These are phyloP conservation scores for Oryza meyeriana DNA, from an alignment of 176 grass and related monocot species.

Conservation along the genomic window DNA sequence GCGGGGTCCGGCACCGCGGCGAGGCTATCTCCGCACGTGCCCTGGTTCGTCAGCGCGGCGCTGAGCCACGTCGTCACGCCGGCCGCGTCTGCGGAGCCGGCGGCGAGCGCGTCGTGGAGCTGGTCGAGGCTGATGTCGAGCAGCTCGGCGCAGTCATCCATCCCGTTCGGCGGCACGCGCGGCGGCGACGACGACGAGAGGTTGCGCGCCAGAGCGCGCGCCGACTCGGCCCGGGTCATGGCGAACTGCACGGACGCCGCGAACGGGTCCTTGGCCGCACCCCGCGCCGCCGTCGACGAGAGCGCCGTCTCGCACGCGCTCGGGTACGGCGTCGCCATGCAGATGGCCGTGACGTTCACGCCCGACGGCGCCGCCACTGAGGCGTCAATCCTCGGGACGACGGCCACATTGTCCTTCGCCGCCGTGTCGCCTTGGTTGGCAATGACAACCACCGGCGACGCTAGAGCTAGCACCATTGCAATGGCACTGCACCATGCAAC, in stretches of 20 bases:
- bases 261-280: slow-evolving; percentile 34
- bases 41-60: slow-evolving; percentile 89
- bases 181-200: slow-evolving; percentile 18
- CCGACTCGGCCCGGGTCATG: slow-evolving; percentile 43
- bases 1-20: slow-evolving; percentile 10
- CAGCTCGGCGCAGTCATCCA: slow-evolving; percentile 78
- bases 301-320: slow-evolving; percentile 52
- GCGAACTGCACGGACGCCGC: slow-evolving; percentile 72
- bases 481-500: slow-evolving; percentile 29
- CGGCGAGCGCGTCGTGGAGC: slow-evolving; percentile 47
- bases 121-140: slow-evolving; percentile 65
- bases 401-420: not conserved
- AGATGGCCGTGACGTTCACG: slow-evolving; percentile 35
- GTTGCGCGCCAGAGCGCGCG: slow-evolving; percentile 54
- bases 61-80: slow-evolving; percentile 81
- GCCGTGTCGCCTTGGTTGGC: not conserved
- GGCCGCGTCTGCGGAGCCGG: not conserved
- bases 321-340: slow-evolving; percentile 57
- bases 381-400: not conserved
- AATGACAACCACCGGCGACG: not conserved
- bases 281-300: slow-evolving; percentile 26
- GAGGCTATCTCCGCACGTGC: slow-evolving; percentile 72
- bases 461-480: slow-evolving; percentile 29
- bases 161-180: not conserved
- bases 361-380: not conserved